Conservation (phyloP, 164 flowering plant species). For the Chloranthus sessilifolius region DNA sequence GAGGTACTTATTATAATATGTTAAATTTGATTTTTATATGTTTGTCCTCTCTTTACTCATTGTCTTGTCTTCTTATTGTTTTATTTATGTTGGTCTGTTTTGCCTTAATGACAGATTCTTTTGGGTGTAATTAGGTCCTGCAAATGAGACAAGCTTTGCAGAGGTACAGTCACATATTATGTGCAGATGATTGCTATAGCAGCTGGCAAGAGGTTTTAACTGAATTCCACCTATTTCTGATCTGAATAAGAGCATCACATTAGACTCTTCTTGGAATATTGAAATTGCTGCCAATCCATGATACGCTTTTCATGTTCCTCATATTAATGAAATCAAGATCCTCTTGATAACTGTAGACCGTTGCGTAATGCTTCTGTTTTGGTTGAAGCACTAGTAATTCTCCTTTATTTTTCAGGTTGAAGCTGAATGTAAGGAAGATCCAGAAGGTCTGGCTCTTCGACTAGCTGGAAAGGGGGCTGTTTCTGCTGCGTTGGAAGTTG, state of each 20-base stretch:
- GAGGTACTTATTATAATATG: constrained; percentile 41
- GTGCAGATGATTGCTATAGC: constrained; percentile 76
- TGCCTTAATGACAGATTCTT: constrained; percentile 2
- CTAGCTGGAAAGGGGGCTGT: constrained; percentile 98
- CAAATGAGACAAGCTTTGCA: constrained; percentile 78
- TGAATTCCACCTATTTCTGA: not conserved
- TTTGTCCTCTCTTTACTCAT: not conserved
- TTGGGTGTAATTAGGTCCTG: constrained; percentile 46
- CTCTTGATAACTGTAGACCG: not conserved
- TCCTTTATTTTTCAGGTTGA: constrained; percentile 57
- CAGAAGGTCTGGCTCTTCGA: constrained; percentile 95
- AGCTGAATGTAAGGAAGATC: constrained; percentile 88
- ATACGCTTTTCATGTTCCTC: not conserved
- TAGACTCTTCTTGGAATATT: not conserved
- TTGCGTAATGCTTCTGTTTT: not conserved
- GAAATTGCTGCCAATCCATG: not conserved
- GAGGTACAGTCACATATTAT: constrained; percentile 79
- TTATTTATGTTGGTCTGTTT: not conserved
- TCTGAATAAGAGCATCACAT: not conserved
- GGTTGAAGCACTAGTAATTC: no score
- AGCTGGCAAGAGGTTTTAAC: constrained; percentile 93
- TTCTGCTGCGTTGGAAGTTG: constrained; percentile 96
- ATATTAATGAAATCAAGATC: not conserved
- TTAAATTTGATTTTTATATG: not conserved
- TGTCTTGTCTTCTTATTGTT: not conserved